Percentiles rank a stretch among this genome's conserved stretches.
Evolutionary conservation across 2,329 filamentous ascomycete species (phyloP).

Genomic region (Microsporum canis): DNA sequence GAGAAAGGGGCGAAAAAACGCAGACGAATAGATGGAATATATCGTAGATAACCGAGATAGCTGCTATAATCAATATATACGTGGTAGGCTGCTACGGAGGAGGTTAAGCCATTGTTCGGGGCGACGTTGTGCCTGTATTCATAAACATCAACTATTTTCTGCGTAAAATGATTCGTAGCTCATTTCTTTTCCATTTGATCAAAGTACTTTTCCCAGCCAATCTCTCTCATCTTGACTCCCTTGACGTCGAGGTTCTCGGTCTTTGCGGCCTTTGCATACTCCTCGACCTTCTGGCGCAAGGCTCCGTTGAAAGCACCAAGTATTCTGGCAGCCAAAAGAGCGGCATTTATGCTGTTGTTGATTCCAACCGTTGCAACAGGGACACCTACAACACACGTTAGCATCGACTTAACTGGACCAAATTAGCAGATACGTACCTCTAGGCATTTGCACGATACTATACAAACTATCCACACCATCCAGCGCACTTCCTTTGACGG

Average conservation of each 20-base stretch:
- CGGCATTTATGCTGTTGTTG: conserved; percentile 70
- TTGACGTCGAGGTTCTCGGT: conserved; percentile 34
- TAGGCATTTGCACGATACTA: conserved; percentile 67
- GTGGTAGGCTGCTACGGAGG: background rate
- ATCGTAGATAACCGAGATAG: background rate
- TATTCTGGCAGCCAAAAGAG: conserved; percentile 58
- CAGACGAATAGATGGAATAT: background rate
- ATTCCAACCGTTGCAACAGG: conserved; percentile 68
- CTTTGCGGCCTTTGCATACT: conserved; percentile 33
- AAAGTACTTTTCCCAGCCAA: conserved; percentile 37
- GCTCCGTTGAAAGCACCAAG: conserved; percentile 42
- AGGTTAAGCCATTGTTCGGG: background rate
- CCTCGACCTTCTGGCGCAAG: conserved; percentile 33
- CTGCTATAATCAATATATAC: background rate
- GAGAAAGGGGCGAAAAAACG: background rate
- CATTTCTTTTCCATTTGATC: conserved; percentile 27
- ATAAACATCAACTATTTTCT: background rate
- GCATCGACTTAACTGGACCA: conserved; percentile 2
- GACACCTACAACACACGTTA: conserved; percentile 42
- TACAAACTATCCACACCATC: conserved; percentile 61
- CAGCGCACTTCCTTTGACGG: conserved; percentile 60
- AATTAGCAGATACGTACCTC: conserved; percentile 32
- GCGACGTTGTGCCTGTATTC: background rate
- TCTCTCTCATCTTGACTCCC: conserved; percentile 32
- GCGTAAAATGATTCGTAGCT: background rate